These are phyloP conservation scores for Eimeria mitis DNA, from an alignment of 169 alveolate species.

Conservation along the genomic window DNA sequence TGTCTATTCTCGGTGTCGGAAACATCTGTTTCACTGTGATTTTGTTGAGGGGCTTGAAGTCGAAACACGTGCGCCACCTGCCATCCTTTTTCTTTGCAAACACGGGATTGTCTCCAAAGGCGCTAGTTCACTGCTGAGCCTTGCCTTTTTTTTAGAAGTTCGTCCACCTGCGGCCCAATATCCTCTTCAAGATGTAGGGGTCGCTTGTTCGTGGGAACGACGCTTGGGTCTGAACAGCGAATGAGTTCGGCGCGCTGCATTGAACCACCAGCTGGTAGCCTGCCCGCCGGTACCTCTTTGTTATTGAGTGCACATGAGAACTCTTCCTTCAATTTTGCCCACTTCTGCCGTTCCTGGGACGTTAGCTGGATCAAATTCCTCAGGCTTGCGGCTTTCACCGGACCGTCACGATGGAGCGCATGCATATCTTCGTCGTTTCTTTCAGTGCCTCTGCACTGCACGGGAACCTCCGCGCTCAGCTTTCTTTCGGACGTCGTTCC, in stretches of 20 bases:
- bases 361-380: neutral
- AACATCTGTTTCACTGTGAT: too few species aligned
- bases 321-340: neutral
- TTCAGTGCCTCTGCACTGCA: neutral
- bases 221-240: neutral
- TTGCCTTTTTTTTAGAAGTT: neutral
- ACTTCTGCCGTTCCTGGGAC: neutral
- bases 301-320: neutral
- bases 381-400: neutral
- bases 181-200: neutral
- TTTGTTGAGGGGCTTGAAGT: too few species aligned
- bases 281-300: neutral
- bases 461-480: neutral
- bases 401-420: neutral
- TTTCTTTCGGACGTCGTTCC: neutral
- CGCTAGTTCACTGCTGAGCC: neutral
- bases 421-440: neutral
- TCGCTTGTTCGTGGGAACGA: neutral
- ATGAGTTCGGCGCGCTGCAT: neutral
- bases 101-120: too few species aligned
- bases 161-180: neutral
- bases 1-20: too few species aligned
- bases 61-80: too few species aligned
- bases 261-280: neutral
- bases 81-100: too few species aligned